Evolutionary conservation across 495 filamentous ascomycete genomes (phyloP).

Genomic region (Xylaria grammica): DNA sequence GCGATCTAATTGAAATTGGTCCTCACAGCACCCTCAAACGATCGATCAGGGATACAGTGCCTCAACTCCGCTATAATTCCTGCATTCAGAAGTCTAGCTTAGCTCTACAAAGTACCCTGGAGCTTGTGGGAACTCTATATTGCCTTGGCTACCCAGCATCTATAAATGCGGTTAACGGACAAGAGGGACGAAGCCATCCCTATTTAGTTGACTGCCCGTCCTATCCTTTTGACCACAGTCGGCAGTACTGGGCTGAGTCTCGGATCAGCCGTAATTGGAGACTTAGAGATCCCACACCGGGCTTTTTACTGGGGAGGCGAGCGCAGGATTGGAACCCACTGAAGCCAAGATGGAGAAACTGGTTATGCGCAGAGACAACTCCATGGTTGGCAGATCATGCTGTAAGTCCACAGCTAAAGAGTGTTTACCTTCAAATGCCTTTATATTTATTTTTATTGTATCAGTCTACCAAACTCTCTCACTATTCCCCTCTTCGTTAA

Average conservation of each 20-base stretch:
- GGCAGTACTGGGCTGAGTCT: constrained; percentile 43
- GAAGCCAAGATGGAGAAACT: constrained; percentile 38
- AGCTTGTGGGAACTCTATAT: background rate
- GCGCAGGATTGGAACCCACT: constrained; percentile 30
- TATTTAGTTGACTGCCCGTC: background rate
- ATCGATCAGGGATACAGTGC: too few species aligned
- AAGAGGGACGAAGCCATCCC: background rate
- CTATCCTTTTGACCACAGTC: constrained; percentile 45
- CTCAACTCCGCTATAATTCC: too few species aligned
- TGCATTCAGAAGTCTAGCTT: too few species aligned
- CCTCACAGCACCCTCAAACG: too few species aligned
- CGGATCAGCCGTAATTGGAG: background rate
- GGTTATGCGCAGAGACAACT: constrained; percentile 28
- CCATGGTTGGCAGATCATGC: constrained; percentile 44
- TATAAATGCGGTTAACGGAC: background rate
- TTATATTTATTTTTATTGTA: too few species aligned
- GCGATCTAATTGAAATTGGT: constrained; percentile 58
- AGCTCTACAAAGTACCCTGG: background rate
- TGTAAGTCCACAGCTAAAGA: too few species aligned
- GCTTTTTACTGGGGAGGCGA: constrained; percentile 41
- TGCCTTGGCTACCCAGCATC: background rate
- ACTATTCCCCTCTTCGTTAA: too few species aligned
- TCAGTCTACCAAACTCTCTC: too few species aligned
- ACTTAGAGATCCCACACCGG: constrained; percentile 20
- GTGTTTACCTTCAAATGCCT: too few species aligned